A percentile compares a stretch with the other conserved stretches of the same genome.
Evolutionary conservation across 306 rosid species (phyloP).

Genomic region (Citrullus amarus): DNA sequence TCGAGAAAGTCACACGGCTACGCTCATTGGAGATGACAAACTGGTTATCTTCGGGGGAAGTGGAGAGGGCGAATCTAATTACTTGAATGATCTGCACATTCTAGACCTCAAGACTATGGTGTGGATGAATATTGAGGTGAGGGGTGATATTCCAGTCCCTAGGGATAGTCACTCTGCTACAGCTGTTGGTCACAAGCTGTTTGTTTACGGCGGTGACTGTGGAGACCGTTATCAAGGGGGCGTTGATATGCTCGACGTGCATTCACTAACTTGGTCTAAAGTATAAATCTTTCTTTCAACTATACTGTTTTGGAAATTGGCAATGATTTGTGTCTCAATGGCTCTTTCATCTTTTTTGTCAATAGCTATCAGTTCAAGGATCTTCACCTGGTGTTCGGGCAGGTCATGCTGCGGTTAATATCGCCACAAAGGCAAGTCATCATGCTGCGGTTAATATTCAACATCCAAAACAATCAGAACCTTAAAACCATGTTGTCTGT

Average conservation of each 20-base stretch:
- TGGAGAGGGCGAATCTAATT: slow-evolving; percentile 84
- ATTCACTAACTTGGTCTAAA: slow-evolving; percentile 76
- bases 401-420: slow-evolving; percentile 74
- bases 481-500: background rate
- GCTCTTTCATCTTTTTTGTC: slow-evolving; percentile 13
- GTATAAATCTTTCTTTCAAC: slow-evolving; percentile 26
- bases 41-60: slow-evolving; percentile 86
- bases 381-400: slow-evolving; percentile 86
- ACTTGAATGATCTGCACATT: slow-evolving; percentile 75
- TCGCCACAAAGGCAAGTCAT: slow-evolving; percentile 68
- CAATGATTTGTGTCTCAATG: background rate
- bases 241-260: slow-evolving; percentile 68
- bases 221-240: slow-evolving; percentile 82
- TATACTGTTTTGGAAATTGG: background rate
- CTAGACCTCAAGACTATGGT: slow-evolving; percentile 61
- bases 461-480: background rate
- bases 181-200: slow-evolving; percentile 62
- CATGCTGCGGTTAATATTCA: slow-evolving; percentile 51
- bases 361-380: slow-evolving; percentile 73
- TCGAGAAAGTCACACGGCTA: slow-evolving; percentile 84
- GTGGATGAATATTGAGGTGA: slow-evolving; percentile 58
- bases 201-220: slow-evolving; percentile 87
- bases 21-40: slow-evolving; percentile 53
- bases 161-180: slow-evolving; percentile 79
- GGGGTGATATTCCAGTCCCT: slow-evolving; percentile 74